Evolutionary conservation across 352 stramenopile genomes (phyloP), one percentile per base, ranked within the genome.

Genomic region (Globisporangium heterothallicum): DNA sequence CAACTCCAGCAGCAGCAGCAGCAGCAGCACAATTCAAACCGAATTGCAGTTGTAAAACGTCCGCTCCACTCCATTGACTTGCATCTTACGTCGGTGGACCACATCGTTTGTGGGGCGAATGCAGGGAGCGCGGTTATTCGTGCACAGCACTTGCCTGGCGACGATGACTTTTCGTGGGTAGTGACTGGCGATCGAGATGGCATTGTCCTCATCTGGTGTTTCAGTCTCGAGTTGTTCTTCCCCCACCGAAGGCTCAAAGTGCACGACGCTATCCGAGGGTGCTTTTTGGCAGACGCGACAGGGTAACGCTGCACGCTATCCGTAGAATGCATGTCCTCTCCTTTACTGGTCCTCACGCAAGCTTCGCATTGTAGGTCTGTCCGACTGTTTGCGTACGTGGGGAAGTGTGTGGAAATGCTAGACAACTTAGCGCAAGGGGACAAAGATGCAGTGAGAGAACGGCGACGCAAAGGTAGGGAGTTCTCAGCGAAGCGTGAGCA

Each of bases 151-250:
- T 27, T 45, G 19, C 30, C 61, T n/a, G n/a, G n/a, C 2, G 6
- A 49, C 14, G 64, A 81, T 38, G 61, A 57, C 7, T 81, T 83
- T 59, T 72, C 71, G 19, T 85, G 74, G 74, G 54, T 85, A 2
- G 68, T 79, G 45, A 79, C 66, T 13, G 74, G 72, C 25, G 74
- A 85, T 16, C 24, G 60, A 48, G 71, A 83, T 21, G 49, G 56
- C 4, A 56, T 72, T 19, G 64, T 79, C 27, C 43, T 85, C 10
- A 49, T 83, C 36, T 85, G 74, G 74, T 83, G 69, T 43, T 77
- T 83, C 30, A 78, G 62, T 48, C 54, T 74, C 2, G 50, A 66
- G 12, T 72, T 79, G 25, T 70, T 85, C 25, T 85, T 81, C 21
- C 74, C 74, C 13, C 70, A 85, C 32, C 64, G 74, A 19, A 60